These are phyloP conservation scores for Scedosporium minutisporum DNA, from an alignment of 2,329 filamentous ascomycete genomes.

Conservation along the genomic window DNA sequence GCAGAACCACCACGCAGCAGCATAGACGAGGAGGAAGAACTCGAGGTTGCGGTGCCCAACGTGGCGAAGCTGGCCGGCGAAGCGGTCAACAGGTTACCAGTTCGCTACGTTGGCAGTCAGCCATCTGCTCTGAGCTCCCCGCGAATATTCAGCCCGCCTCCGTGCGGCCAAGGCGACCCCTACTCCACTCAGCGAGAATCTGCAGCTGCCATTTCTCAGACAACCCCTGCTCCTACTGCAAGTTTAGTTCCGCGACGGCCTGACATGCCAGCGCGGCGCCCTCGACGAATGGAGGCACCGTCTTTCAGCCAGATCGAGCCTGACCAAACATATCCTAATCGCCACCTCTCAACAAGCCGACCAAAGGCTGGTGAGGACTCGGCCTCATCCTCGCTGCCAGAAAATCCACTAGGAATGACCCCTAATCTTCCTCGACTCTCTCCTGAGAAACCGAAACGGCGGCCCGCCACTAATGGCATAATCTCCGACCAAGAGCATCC, in stretches of 20 bases:
- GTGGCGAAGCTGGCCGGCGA: slow-evolving; percentile 12
- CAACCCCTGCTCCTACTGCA: not conserved
- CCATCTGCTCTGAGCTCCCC: not conserved
- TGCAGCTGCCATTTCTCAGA: not conserved
- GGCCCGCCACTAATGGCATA: not conserved
- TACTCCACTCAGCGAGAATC: not conserved
- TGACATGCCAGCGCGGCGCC: not conserved
- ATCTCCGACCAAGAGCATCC: not conserved
- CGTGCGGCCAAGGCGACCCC: slow-evolving; percentile 15
- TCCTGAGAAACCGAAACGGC: not conserved
- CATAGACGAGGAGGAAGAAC: slow-evolving; percentile 20
- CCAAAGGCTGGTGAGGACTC: not conserved
- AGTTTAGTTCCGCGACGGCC: not conserved
- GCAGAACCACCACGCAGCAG: not conserved
- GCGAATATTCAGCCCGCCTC: slow-evolving; percentile 9
- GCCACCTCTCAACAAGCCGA: not conserved
- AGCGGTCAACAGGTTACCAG: slow-evolving; percentile 13
- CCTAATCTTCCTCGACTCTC: not conserved
- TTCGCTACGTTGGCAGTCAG: not conserved
- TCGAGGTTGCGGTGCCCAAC: slow-evolving; percentile 25
- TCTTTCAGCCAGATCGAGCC: not conserved
- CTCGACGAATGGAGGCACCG: not conserved
- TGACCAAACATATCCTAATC: too few species aligned
- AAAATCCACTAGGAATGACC: not conserved
- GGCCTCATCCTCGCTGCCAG: not conserved